phyloP scores from a whole-genome alignment of 2,329 filamentous ascomycete genomes.

The Fusarium luffae region DNA sequence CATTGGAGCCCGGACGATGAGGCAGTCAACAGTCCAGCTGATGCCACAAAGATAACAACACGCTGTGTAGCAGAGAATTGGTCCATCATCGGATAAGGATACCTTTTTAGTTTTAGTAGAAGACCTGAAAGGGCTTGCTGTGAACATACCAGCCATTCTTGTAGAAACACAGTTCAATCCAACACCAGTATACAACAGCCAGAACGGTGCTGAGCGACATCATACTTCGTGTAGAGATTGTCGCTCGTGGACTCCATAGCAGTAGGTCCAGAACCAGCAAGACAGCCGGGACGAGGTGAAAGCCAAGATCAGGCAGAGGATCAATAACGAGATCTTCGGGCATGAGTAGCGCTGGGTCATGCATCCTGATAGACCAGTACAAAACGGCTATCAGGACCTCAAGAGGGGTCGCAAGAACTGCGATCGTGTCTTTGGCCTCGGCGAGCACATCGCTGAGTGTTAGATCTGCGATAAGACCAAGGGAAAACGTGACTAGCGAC shows the following conservation, averaged over 20 bases:
- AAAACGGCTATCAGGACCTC: constrained; percentile 12
- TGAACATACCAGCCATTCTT: constrained; percentile 12
- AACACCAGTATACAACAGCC: constrained; percentile 10
- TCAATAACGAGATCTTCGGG: constrained; percentile 13
- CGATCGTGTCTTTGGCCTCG: not conserved
- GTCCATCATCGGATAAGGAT: constrained; percentile 21
- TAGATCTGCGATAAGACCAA: not conserved
- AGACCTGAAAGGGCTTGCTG: rapidly evolving
- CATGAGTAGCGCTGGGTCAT: constrained; percentile 10
- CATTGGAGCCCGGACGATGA: constrained; percentile 2
- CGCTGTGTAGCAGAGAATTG: constrained; percentile 1
- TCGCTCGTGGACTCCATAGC: not conserved
- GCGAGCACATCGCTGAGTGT: not conserved
- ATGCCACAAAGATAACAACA: constrained; percentile 7
- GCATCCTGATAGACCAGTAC: constrained; percentile 16
- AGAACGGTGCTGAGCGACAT: constrained; percentile 4
- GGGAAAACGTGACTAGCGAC: not conserved
- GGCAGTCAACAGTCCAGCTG: constrained; percentile 1
- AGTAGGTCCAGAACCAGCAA: not conserved
- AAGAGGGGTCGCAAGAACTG: constrained; percentile 4
- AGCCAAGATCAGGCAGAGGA: constrained; percentile 7
- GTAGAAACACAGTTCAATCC: constrained; percentile 15
- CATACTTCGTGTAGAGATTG: constrained; percentile 1
- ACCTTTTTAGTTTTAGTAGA: not conserved
- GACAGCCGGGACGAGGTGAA: constrained; percentile 1